These are phyloP conservation scores for Pseudogymnoascus sp. DNA, from an alignment of 2,329 filamentous ascomycete genomes.

Conservation along the genomic window DNA sequence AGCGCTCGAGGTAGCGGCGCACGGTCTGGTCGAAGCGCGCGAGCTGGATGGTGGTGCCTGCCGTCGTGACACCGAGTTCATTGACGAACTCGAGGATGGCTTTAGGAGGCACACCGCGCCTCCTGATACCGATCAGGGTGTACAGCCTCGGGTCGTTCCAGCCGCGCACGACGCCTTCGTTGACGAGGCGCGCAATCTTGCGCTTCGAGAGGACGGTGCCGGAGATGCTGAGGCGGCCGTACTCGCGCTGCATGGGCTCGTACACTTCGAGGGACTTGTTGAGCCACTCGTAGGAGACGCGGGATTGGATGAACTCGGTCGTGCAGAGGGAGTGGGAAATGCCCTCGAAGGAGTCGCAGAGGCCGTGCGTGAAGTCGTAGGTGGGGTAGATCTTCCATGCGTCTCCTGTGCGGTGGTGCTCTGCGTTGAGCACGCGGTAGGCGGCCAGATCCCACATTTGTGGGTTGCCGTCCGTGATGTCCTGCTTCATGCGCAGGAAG, in stretches of 20 bases:
- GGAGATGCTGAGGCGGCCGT: slow-evolving; percentile 65
- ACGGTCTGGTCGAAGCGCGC: slow-evolving; percentile 78
- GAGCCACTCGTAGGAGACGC: slow-evolving; percentile 86
- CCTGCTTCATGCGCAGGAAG: slow-evolving; percentile 88
- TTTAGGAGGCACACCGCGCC: slow-evolving; percentile 78
- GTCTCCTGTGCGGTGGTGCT: slow-evolving; percentile 70
- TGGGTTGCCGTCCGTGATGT: slow-evolving; percentile 74
- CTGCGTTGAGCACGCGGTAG: slow-evolving; percentile 71
- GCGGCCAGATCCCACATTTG: slow-evolving; percentile 96
- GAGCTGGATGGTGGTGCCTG: slow-evolving; percentile 70
- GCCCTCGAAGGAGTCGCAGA: slow-evolving; percentile 85
- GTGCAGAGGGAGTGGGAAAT: slow-evolving; percentile 93
- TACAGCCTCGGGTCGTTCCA: slow-evolving; percentile 92
- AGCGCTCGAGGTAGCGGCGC: slow-evolving; percentile 76
- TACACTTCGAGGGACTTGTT: slow-evolving; percentile 76
- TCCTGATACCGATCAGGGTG: slow-evolving; percentile 74
- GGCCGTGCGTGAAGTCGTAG: slow-evolving; percentile 85
- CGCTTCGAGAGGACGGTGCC: slow-evolving; percentile 86
- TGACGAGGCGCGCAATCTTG: slow-evolving; percentile 71
- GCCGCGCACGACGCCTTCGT: slow-evolving; percentile 67
- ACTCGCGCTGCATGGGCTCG: slow-evolving; percentile 90
- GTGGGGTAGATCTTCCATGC: slow-evolving; percentile 93
- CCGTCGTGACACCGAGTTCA: slow-evolving; percentile 83
- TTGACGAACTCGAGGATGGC: slow-evolving; percentile 85
- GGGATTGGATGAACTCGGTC: slow-evolving; percentile 77